Percentiles rank a stretch among this genome's conserved stretches.
Evolutionary conservation across 805 yeast species (phyloP).

Genomic region (Kuraishia floccosa): DNA sequence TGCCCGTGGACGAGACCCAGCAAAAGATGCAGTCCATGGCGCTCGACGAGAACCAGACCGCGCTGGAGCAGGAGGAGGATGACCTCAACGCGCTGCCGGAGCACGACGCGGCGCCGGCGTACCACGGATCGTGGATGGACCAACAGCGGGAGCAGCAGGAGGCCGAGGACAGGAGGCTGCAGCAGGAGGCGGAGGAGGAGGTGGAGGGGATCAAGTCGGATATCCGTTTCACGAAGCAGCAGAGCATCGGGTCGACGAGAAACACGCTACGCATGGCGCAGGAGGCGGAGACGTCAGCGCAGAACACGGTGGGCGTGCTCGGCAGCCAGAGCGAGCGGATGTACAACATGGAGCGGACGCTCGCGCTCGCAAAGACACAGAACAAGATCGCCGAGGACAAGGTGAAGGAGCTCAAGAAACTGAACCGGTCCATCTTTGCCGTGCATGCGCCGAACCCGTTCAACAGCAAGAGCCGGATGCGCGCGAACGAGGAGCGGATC

Average conservation of each 20-base stretch:
- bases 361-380: conserved; percentile 72
- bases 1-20: conserved; percentile 5
- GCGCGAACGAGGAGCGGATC: conserved; percentile 62
- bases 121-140: background rate
- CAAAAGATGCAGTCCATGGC: conserved; percentile 2
- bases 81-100: conserved; percentile 14
- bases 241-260: conserved; percentile 75
- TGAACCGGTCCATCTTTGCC: conserved; percentile 73
- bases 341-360: conserved; percentile 66
- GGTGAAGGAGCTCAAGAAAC: conserved; percentile 66
- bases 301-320: conserved; percentile 80
- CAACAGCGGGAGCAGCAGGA: background rate
- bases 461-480: conserved; percentile 65
- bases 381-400: conserved; percentile 74
- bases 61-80: conserved; percentile 6
- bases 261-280: conserved; percentile 66
- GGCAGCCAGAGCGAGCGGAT: conserved; percentile 90
- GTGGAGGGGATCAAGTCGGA: conserved; percentile 80
- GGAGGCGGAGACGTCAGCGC: conserved; percentile 63
- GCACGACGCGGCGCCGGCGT: background rate
- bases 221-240: conserved; percentile 74
- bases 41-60: background rate
- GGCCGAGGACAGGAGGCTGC: conserved; percentile 21
- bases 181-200: conserved; percentile 69
- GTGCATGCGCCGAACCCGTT: conserved; percentile 82